phyloP scores from a whole-genome alignment of 2,329 filamentous ascomycete species.

The Chaetomiaceae sp. region DNA sequence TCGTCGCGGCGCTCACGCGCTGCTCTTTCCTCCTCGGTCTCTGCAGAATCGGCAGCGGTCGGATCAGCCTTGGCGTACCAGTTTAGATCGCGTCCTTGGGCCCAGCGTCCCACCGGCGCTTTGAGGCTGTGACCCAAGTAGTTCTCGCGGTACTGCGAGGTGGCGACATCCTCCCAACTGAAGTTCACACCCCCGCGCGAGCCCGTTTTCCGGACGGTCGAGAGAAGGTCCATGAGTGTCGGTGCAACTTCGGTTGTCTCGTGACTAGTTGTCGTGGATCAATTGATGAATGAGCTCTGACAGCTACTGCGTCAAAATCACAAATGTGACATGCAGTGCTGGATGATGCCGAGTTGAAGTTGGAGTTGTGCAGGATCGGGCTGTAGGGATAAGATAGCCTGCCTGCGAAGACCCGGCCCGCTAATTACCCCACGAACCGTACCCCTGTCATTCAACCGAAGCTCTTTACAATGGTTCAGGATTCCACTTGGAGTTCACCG shows the following conservation, averaged over 20 bases:
- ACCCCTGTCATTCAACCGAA: too few species aligned
- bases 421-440: too few species aligned
- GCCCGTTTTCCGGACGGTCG: conserved; percentile 83
- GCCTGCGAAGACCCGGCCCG: too few species aligned
- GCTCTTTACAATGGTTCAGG: too few species aligned
- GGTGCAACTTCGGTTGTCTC: not conserved
- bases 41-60: conserved; percentile 41
- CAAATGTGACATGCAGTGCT: too few species aligned
- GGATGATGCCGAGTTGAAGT: too few species aligned
- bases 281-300: too few species aligned
- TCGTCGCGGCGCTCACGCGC: conserved; percentile 67
- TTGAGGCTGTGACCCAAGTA: conserved; percentile 86
- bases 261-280: not conserved
- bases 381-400: too few species aligned
- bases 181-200: conserved; percentile 93
- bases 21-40: conserved; percentile 52
- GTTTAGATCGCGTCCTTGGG: conserved; percentile 62
- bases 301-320: too few species aligned
- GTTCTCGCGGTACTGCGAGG: conserved; percentile 80
- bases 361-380: too few species aligned
- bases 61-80: conserved; percentile 59
- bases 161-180: conserved; percentile 91
- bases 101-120: conserved; percentile 88
- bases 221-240: conserved; percentile 79
- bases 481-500: too few species aligned